These are phyloP conservation scores for Lactarius vividus DNA, from an alignment of 768 basidiomycete genomes.

Conservation along the genomic window DNA sequence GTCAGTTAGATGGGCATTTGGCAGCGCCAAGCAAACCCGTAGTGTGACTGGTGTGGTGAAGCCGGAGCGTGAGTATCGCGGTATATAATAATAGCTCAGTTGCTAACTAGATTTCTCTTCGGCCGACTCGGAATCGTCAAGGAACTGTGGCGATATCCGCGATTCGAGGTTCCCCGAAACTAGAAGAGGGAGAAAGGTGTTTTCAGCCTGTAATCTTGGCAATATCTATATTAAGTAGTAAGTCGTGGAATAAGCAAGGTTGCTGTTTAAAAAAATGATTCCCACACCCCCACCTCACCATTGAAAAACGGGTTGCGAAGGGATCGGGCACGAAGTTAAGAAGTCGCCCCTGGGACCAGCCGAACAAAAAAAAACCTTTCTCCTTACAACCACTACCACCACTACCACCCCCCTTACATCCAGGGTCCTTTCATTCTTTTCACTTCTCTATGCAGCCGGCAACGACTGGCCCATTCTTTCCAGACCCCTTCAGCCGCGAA, in stretches of 20 bases:
- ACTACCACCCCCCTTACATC: neutral
- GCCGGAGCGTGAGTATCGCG: neutral
- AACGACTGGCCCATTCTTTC: slow-evolving; percentile 5
- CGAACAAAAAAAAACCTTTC: neutral
- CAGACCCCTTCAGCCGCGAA: slow-evolving; percentile 28
- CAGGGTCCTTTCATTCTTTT: neutral
- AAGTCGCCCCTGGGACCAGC: neutral
- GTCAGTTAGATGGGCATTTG: neutral
- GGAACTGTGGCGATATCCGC: neutral
- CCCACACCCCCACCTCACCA: neutral
- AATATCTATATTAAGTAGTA: no score
- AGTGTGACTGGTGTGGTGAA: neutral
- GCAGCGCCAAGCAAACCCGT: neutral
- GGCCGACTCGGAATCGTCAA: neutral
- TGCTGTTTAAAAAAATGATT: neutral
- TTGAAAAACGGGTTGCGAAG: neutral
- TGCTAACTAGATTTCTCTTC: neutral
- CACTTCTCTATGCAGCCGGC: neutral
- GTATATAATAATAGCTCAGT: neutral
- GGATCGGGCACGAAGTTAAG: neutral
- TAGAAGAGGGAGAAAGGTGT: no score
- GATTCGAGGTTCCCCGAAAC: neutral
- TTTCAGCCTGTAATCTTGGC: no score
- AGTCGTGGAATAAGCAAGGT: no score
- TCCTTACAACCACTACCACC: slow-evolving; percentile 7